Conservation (phyloP, 1,139 yeast genomes). For the Chernovozyma sophiae-reginae region DNA sequence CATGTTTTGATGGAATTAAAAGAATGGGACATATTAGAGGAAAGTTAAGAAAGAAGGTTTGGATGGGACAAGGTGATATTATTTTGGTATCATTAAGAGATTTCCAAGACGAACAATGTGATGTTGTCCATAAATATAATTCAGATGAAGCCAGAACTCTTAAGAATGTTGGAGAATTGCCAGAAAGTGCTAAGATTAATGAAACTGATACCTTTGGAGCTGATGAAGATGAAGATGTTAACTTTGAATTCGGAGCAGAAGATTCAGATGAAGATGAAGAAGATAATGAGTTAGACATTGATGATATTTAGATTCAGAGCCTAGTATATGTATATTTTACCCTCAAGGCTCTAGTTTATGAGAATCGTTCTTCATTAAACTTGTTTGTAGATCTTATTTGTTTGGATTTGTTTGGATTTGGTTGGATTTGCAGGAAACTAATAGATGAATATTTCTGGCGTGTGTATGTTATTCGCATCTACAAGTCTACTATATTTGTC, state of each 20-base stretch:
- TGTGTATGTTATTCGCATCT: no score
- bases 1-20: conserved; percentile 89
- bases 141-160: conserved; percentile 98
- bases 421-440: no score
- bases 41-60: conserved; percentile 97
- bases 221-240: conserved; percentile 95
- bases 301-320: conserved; percentile 57
- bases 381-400: no score
- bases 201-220: conserved; percentile 97
- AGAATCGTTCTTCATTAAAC: no score
- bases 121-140: conserved; percentile 93
- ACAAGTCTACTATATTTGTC: no score
- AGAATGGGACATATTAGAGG: conserved; percentile 99
- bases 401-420: no score
- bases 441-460: no score
- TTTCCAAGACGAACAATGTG: conserved; percentile 98
- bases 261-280: conserved; percentile 73
- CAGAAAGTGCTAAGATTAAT: conserved; percentile 93
- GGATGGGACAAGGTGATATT: conserved; percentile 99
- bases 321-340: not conserved
- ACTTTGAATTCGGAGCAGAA: conserved; percentile 97
- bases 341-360: no score
- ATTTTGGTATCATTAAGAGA: conserved; percentile 94
- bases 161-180: conserved; percentile 94
- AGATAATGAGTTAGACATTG: conserved; percentile 69